These are phyloP conservation scores for Sugiyamaella xylanicola DNA, from an alignment of 1,139 yeast species.

Conservation along the genomic window DNA sequence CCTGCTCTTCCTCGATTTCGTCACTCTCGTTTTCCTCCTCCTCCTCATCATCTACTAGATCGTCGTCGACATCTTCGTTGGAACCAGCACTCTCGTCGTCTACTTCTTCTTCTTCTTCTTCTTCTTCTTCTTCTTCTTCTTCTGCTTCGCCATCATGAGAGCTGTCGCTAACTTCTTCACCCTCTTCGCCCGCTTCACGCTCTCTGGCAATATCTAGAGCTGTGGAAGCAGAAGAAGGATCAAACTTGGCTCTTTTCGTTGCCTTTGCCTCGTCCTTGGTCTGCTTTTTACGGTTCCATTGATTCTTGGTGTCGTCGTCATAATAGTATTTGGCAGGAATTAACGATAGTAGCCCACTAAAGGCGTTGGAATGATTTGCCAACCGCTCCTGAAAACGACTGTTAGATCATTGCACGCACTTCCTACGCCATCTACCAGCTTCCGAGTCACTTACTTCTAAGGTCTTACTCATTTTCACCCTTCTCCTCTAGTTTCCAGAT, in stretches of 20 bases:
- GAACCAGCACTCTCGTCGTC: slow-evolving; percentile 14
- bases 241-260: slow-evolving; percentile 70
- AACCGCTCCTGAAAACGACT: slow-evolving; percentile 64
- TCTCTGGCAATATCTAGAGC: slow-evolving; percentile 66
- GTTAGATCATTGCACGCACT: slow-evolving; percentile 35
- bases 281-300: slow-evolving; percentile 86
- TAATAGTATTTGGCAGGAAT: slow-evolving; percentile 94
- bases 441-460: slow-evolving; percentile 31
- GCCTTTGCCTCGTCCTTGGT: slow-evolving; percentile 54
- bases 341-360: slow-evolving; percentile 84
- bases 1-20: slow-evolving; percentile 22
- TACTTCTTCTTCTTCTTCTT: slow-evolving; percentile 16
- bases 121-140: slow-evolving; percentile 25
- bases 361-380: slow-evolving; percentile 81
- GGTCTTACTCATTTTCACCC: slow-evolving; percentile 34
- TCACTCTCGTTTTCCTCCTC: slow-evolving; percentile 21
- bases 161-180: slow-evolving; percentile 25
- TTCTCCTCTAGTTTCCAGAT: neutral
- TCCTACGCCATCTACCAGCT: neutral
- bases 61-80: slow-evolving; percentile 13
- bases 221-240: slow-evolving; percentile 64
- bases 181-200: slow-evolving; percentile 26
- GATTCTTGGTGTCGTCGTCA: slow-evolving; percentile 72
- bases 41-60: slow-evolving; percentile 24
- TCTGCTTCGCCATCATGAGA: too few species aligned